Evolutionary conservation across 495 filamentous ascomycete species (phyloP).

Genomic region (Penicillium taxi): DNA sequence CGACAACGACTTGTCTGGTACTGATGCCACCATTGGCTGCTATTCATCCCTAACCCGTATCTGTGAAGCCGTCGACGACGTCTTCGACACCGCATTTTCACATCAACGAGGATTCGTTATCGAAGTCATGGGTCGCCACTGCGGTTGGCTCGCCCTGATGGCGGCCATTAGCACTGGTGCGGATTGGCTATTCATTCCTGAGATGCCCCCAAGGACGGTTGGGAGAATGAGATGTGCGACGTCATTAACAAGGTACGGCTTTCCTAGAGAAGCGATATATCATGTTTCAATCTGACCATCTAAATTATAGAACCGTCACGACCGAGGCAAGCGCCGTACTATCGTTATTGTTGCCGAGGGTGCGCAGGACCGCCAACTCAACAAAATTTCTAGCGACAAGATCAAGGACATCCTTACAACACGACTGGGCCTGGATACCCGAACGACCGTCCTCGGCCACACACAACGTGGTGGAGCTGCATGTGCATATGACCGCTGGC

Average conservation of each 20-base stretch:
- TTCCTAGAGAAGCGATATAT: background rate
- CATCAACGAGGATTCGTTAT: constrained; percentile 97
- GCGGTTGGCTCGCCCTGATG: constrained; percentile 97
- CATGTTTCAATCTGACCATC: background rate
- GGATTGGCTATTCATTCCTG: constrained; percentile 94
- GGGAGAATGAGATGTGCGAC: constrained; percentile 82
- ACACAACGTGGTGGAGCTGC: constrained; percentile 90
- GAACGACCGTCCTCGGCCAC: constrained; percentile 92
- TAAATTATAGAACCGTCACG: constrained; percentile 59
- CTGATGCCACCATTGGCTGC: constrained; percentile 95
- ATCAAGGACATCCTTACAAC: constrained; percentile 85
- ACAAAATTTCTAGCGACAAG: constrained; percentile 68
- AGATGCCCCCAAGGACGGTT: constrained; percentile 82
- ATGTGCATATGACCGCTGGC: constrained; percentile 89
- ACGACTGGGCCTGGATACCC: constrained; percentile 74
- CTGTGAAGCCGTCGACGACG: constrained; percentile 90
- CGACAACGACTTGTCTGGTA: constrained; percentile 96
- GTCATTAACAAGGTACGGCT: constrained; percentile 67
- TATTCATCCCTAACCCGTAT: constrained; percentile 89
- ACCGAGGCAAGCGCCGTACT: constrained; percentile 88
- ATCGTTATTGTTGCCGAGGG: constrained; percentile 98
- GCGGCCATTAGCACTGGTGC: constrained; percentile 91
- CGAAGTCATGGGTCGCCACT: constrained; percentile 99
- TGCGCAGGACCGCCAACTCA: constrained; percentile 76
- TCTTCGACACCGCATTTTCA: constrained; percentile 94